Base-by-base conservation (phyloP, 129 eudicot genomes). In the Flaveria sonorensis region DNA sequence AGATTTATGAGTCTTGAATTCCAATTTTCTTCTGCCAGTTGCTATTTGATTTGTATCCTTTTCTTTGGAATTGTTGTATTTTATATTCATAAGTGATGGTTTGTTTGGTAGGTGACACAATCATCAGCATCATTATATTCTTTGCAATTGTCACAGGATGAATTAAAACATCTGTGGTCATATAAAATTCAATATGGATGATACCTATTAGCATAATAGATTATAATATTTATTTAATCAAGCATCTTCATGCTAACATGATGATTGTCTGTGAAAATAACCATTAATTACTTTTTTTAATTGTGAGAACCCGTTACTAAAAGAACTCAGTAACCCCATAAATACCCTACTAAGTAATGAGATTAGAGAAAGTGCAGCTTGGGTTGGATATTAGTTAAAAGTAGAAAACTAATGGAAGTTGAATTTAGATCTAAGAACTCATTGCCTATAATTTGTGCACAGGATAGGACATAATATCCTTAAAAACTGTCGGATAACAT, bases 31-130 rank as follows among this genome's bases (percentile, higher is more conserved):
- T 71, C 21, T 55, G 32, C 57, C 7, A n/a, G 80, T 30, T 20
- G 6, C 45, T 21, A 51, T 21, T 72, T 32, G 39, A 32, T 73
- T 71, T 72, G 46, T 71, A 32, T 53, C 13, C 1, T 65, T 39
- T 51, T 67, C 19, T 45, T 77, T 19, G 46, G 50, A 20, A 48
- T 32, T 47, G 71, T 24, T 10, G 21, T 4, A 50, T 43, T 40
- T 10, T 36, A 42, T 45, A 65, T 51, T 75, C 43, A 63, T 74
- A 80, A 64, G 39, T 64, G 69, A 73, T 56, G 82, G 78, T 84
- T 80, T 47, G 72, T 21, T 19, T 68, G 76, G 81, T 83, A 67
- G 80, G 80, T 76, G 83, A 86, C 83, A 81, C 80, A 74, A 68
- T 81, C 75, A 81, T 74, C 61, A 74, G 67, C 67, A 55, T 74